These are phyloP conservation scores for Podaxis mareebaensis DNA, from an alignment of 768 basidiomycete genomes.

Conservation along the genomic window DNA sequence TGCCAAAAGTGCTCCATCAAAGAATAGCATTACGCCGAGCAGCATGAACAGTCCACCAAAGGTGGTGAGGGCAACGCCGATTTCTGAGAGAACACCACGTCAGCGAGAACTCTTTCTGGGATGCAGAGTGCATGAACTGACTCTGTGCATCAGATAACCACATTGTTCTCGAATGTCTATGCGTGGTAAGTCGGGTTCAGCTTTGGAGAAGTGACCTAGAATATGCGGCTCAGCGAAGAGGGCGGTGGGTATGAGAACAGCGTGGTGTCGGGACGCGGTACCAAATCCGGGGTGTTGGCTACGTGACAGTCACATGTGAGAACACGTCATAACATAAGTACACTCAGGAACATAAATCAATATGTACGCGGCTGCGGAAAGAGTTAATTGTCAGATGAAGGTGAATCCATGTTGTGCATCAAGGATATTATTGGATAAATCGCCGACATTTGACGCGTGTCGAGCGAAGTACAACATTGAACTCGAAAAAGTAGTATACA, in stretches of 20 bases:
- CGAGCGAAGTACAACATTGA: background rate
- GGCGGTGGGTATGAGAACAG: constrained; percentile 6
- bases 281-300: background rate
- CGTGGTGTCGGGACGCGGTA: background rate
- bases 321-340: constrained; percentile 1
- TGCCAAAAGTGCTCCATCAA: constrained; percentile 93
- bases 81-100: constrained; percentile 53
- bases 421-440: background rate
- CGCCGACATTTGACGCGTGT: background rate
- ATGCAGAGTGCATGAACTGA: constrained; percentile 28
- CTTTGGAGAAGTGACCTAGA: background rate
- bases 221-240: background rate
- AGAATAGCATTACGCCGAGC: constrained; percentile 93
- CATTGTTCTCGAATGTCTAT: constrained; percentile 36
- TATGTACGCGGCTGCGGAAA: background rate
- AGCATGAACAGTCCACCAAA: constrained; percentile 97
- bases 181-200: background rate
- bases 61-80: constrained; percentile 94
- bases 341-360: background rate
- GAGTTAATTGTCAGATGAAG: background rate
- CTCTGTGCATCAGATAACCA: constrained; percentile 72
- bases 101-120: background rate
- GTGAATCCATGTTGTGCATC: background rate
- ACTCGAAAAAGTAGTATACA: background rate
- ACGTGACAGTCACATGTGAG: constrained; percentile 4